Conservation (phyloP, 768 basidiomycete genomes). For the Pisolithus marmoratus region DNA sequence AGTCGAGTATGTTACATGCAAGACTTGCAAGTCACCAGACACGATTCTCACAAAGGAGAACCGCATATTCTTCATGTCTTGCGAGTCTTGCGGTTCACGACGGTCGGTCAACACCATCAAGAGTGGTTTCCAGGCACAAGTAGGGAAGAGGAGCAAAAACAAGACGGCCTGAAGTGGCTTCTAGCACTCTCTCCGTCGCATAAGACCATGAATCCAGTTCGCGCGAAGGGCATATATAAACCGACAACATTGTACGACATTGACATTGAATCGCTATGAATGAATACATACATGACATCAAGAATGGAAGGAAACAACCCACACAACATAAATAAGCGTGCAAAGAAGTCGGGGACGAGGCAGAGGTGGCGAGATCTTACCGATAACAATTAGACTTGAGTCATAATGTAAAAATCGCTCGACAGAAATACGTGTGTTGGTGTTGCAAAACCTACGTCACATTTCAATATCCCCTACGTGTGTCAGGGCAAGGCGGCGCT, state of each 20-base stretch:
- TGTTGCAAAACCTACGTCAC: conserved; percentile 7
- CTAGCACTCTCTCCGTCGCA: not conserved
- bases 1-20: conserved; percentile 99
- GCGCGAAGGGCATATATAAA: not conserved
- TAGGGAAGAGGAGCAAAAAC: conserved; percentile 82
- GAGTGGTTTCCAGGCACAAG: conserved; percentile 97
- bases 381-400: conserved; percentile 4
- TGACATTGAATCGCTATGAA: conserved; percentile 15
- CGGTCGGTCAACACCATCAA: conserved; percentile 96
- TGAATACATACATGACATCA: conserved; percentile 17
- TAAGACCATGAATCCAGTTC: not conserved
- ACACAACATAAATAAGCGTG: not conserved
- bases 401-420: conserved; percentile 5
- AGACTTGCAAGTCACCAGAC: conserved; percentile 98
- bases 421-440: not conserved
- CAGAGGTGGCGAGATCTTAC: not conserved
- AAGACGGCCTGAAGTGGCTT: conserved; percentile 48
- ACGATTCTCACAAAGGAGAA: conserved; percentile 96
- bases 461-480: conserved; percentile 52
- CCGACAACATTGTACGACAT: conserved; percentile 7
- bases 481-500: conserved; percentile 73
- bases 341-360: not conserved
- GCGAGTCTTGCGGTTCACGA: conserved; percentile 85
- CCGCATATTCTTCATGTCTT: conserved; percentile 97
- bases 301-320: not conserved